These are phyloP conservation scores for Sugiyamaella xylanicola DNA, from an alignment of 1,139 yeast genomes.

Conservation along the genomic window DNA sequence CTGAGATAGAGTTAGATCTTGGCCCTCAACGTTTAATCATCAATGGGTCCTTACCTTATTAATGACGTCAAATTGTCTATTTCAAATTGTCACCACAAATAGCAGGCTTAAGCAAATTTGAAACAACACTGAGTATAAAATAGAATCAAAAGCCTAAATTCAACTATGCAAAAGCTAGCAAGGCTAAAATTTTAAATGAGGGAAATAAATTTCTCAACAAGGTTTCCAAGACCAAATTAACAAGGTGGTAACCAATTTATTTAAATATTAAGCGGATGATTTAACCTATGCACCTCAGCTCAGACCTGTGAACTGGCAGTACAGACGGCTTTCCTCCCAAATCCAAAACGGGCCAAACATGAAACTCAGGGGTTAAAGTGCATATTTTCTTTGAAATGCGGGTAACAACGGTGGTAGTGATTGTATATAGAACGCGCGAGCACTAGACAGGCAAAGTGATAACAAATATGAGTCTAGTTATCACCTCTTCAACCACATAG, in stretches of 20 bases:
- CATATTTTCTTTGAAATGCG: not conserved
- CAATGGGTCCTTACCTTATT: not conserved
- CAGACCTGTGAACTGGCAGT: not conserved
- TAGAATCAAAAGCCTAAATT: no score
- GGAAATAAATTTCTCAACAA: not conserved
- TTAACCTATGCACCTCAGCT: not conserved
- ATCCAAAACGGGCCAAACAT: constrained; percentile 2
- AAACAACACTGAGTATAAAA: no score
- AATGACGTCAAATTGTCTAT: not conserved
- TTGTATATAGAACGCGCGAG: not conserved
- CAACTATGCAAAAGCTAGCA: not conserved
- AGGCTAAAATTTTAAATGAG: not conserved
- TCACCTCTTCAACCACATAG: no score
- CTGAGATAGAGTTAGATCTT: not conserved
- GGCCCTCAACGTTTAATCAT: no score
- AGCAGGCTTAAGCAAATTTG: not conserved
- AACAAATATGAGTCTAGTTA: not conserved
- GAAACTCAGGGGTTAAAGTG: constrained; percentile 9
- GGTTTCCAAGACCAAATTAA: not conserved
- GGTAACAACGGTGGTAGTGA: not conserved
- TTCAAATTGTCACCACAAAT: not conserved
- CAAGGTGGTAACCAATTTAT: not conserved
- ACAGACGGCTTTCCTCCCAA: constrained; percentile 3
- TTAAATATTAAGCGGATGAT: not conserved
- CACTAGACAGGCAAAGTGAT: not conserved